These are phyloP conservation scores for Galerina marginata DNA, from an alignment of 768 basidiomycete species.

Conservation along the genomic window DNA sequence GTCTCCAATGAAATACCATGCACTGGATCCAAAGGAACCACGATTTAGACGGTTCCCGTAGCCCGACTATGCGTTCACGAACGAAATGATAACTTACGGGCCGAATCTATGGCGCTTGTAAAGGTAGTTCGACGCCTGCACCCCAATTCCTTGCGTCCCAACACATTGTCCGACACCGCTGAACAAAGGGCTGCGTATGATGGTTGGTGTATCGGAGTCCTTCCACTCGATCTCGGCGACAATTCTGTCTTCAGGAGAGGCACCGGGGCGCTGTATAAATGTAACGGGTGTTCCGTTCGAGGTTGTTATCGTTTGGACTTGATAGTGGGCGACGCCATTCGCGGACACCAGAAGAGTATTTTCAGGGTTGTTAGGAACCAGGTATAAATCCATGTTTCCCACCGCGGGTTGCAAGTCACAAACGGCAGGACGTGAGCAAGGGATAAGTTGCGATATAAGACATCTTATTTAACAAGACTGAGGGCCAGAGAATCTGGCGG, in stretches of 20 bases:
- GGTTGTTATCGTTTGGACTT: conserved; percentile 45
- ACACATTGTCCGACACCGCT: conserved; percentile 33
- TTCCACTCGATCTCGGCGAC: conserved; percentile 60
- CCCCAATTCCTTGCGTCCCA: conserved; percentile 33
- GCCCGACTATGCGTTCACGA: too few relatives aligned
- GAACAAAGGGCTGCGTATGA: conserved; percentile 45
- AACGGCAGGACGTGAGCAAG: neutral
- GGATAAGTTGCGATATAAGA: conserved; percentile 1
- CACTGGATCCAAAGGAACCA: conserved; percentile 29
- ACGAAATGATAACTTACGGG: conserved; percentile 35
- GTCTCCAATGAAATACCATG: conserved; percentile 55
- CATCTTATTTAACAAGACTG: neutral
- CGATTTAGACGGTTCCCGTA: neutral
- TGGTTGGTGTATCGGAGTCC: conserved; percentile 44
- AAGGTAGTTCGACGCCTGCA: conserved; percentile 44
- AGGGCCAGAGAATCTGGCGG: neutral
- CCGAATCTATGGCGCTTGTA: conserved; percentile 49
- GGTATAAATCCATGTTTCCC: conserved; percentile 53
- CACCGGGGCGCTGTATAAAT: conserved; percentile 44
- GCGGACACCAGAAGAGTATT: conserved; percentile 54
- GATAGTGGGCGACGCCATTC: conserved; percentile 56
- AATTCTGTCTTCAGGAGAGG: conserved; percentile 41
- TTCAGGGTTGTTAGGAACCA: conserved; percentile 56
- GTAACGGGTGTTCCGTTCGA: conserved; percentile 40
- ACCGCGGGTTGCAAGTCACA: neutral